A percentile compares a stretch with the other conserved stretches of the same genome.
phyloP scores from a whole-genome alignment of 78 protist genomes.

The Dictyostelium citrinum region DNA sequence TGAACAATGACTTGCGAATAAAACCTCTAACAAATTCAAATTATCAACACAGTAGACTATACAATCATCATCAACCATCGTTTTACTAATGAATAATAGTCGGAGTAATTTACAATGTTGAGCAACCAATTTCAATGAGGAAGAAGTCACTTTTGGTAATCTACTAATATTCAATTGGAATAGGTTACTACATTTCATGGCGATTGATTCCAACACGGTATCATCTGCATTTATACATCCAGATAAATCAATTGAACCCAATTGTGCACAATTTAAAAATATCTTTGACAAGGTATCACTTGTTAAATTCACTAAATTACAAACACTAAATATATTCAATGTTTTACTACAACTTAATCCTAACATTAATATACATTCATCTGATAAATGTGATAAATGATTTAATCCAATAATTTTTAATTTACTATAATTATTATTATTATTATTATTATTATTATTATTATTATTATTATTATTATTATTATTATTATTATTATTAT shows the following conservation, averaged over 20 bases:
- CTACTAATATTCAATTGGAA: conserved; percentile 60
- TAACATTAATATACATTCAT: not conserved
- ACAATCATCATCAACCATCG: conserved; percentile 62
- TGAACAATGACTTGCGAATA: conserved; percentile 19
- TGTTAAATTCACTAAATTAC: conserved; percentile 9
- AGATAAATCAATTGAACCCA: conserved; percentile 53
- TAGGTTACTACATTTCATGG: conserved; percentile 20
- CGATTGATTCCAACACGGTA: conserved; percentile 38
- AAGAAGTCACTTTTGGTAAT: not conserved
- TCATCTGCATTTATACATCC: conserved; percentile 55
- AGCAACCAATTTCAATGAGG: conserved; percentile 17
- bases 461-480: not conserved
- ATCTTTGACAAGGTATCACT: conserved; percentile 42
- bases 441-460: not conserved
- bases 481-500: not conserved
- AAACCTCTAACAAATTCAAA: not conserved
- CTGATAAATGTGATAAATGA: conserved; percentile 23
- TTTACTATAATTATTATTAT: not conserved
- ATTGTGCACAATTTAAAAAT: conserved; percentile 13
- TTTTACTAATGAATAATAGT: conserved; percentile 20
- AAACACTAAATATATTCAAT: conserved; percentile 30
- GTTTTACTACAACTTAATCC: conserved; percentile 14
- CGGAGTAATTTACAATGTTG: conserved; percentile 10
- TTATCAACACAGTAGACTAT: conserved; percentile 9
- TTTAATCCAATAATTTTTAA: conserved; percentile 29